Base-by-base conservation (phyloP, 805 yeast genomes). In the Limtongia smithiae region DNA sequence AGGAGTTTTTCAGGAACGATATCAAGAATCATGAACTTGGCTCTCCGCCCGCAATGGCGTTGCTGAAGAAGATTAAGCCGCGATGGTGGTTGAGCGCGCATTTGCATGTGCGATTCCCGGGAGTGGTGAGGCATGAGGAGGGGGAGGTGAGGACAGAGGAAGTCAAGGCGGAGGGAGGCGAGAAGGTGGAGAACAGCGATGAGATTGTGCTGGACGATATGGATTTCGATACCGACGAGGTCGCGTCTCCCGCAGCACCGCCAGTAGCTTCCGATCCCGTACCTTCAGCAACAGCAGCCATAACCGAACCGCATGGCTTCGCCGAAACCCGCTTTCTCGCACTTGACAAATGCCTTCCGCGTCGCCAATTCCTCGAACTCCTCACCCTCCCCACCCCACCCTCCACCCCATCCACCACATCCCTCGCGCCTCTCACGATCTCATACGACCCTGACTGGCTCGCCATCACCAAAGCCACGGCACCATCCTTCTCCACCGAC, bases 1-100 rank as follows among this genome's bases (percentile, higher is more conserved):
- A 93, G 64, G 86, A 84, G 0, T 84, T 74, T 60, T 85, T 93
- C 65, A 71, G 68, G 51, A 60, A 61, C 1, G 97, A 91, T 65
- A 75, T 89, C 1, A 67, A 72, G 2, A 68, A 68, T 1, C 78
- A 80, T 1, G 68, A 68, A 15, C 68, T 91, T 41, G 98, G 98
- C 0, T 84, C 84, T 15, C 87, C 90, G 0, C 71, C 83, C 6
- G 78, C 79, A 41, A 73, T 77, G 71, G 68, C 70, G 18, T 63
- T 88, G 14, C 66, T 93, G 57, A 60, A 71, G 21, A 60, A 62
- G 14, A 55, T 87, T 46, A 72, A 68, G 59, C 97, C 97, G 0
- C 55, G 65, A 15, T 71, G 77, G 64, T 93, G 97, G 98, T 78
- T 86, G 52, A 80, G 93, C 58, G 94, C 94, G 9, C 98, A 93